Evolutionary conservation across 176 grass and related monocot species (phyloP), one percentile per base, ranked within the genome.

Genomic region (Eleusine indica): DNA sequence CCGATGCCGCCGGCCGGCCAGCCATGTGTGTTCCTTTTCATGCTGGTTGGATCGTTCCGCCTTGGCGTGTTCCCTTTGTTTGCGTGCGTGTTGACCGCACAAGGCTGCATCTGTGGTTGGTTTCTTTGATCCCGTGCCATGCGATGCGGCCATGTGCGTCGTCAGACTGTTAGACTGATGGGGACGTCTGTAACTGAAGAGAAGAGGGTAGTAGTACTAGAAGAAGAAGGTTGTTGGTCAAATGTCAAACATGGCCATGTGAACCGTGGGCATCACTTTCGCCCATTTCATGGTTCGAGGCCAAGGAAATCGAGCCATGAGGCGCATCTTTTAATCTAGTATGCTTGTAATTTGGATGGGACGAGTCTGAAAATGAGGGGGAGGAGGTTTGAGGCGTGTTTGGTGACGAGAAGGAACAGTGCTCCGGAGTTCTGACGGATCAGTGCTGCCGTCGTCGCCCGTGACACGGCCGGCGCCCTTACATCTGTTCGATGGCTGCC

Each of bases 1-100:
- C 14, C 11, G 16, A 4, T 9, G 30, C 54, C 35, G 66, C 54
- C 66, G 21, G 60, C 49, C 49, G 49, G 16, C 4, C 17, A 9
- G 41, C 41, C 2, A 46, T 48, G 4, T 6, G 17, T 16, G 19
- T 41, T 44, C 2, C 70, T 73, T 63, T 77, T 42, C 70, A 72
- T 15, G 70, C n/a, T n/a, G 15, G 47, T 74, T 74, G 47, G 66
- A 69, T 40, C 8, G 14, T 35, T 74, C 9, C 0, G 47, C 7
- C 47, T 18, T 53, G 46, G 71, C 47, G 30, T 13, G 72, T 56
- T 51, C 49, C 28, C 49, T 12, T 4, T 54, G 16, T 35, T 4
- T 3, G 49, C 72, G 21, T 32, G 76, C 76, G 58, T 78, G 57
- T 77, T 77, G 57, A 63, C 75, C 22, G 57, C 14, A 28, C 14